phyloP scores from a whole-genome alignment of 2,329 filamentous ascomycete species.

The Arachnomyces sp. region DNA sequence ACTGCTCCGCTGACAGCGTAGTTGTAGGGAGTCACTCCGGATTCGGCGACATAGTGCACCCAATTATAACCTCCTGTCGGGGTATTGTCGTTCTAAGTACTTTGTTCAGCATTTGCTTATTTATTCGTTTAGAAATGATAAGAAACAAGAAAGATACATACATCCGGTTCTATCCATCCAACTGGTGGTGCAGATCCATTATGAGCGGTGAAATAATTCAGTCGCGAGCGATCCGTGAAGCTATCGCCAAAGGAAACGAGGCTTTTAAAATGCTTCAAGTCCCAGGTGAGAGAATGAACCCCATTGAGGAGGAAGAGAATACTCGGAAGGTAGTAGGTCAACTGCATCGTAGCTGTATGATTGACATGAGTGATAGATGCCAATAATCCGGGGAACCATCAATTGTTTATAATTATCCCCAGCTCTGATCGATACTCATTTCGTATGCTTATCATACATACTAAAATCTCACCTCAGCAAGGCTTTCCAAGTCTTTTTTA shows the following conservation, averaged over 20 bases:
- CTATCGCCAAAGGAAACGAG: slow-evolving; percentile 67
- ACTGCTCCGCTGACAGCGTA: slow-evolving; percentile 68
- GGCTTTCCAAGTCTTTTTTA: too few species aligned
- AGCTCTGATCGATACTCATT: too few species aligned
- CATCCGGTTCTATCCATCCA: slow-evolving; percentile 47
- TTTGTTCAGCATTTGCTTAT: background rate
- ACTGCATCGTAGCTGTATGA: too few species aligned
- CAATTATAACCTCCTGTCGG: slow-evolving; percentile 61
- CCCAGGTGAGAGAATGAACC: slow-evolving; percentile 11
- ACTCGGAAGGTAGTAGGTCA: too few species aligned
- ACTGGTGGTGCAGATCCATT: slow-evolving; percentile 56
- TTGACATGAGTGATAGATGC: too few species aligned
- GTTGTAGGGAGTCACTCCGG: slow-evolving; percentile 48
- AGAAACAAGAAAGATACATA: slow-evolving; percentile 21
- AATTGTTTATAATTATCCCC: too few species aligned
- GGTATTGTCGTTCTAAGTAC: slow-evolving; percentile 41
- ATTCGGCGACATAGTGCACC: slow-evolving; percentile 58
- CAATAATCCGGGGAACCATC: too few species aligned
- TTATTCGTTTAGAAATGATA: too few species aligned
- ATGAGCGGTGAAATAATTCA: slow-evolving; percentile 55
- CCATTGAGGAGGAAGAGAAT: too few species aligned
- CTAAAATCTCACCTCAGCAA: too few species aligned
- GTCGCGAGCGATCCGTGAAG: slow-evolving; percentile 65
- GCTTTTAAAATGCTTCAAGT: slow-evolving; percentile 48
- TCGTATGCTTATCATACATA: too few species aligned